phyloP scores from a whole-genome alignment of 1,284 basidiomycete genomes.

The Ganoderma multipileum region DNA sequence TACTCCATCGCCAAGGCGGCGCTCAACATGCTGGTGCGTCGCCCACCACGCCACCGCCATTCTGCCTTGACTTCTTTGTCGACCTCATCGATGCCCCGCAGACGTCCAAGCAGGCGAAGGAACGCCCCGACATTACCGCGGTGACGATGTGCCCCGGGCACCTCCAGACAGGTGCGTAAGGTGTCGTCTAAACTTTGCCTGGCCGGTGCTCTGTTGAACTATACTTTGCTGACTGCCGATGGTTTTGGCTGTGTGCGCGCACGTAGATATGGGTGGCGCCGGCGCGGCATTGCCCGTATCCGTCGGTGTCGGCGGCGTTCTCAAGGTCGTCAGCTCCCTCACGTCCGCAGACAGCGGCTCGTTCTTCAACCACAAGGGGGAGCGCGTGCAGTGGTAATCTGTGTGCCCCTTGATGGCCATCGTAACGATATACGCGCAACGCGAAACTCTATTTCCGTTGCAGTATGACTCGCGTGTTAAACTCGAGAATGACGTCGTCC shows the following conservation, averaged over 20 bases:
- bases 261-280: slow-evolving; percentile 9
- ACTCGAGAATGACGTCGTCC: too few relatives aligned
- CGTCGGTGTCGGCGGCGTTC: slow-evolving; percentile 7
- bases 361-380: slow-evolving; percentile 7
- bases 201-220: too few relatives aligned
- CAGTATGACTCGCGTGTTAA: too few relatives aligned
- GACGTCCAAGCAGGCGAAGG: slow-evolving; percentile 38
- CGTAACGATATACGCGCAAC: too few relatives aligned
- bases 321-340: slow-evolving; percentile 6
- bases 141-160: slow-evolving; percentile 11
- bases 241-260: neutral
- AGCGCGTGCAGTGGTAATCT: slow-evolving; percentile 8
- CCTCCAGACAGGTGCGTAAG: slow-evolving; percentile 1
- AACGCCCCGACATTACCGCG: neutral
- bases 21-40: slow-evolving; percentile 41
- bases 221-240: too few relatives aligned
- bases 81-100: slow-evolving; percentile 17
- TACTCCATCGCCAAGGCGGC: slow-evolving; percentile 40
- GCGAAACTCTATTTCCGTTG: too few relatives aligned
- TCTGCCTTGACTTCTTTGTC: too few relatives aligned
- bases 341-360: slow-evolving; percentile 5
- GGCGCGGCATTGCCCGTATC: neutral
- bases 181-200: too few relatives aligned
- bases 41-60: neutral
- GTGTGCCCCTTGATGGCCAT: too few relatives aligned